Evolutionary conservation across 23 red algal species (phyloP).

Genomic region (Gracilaria domingensis): DNA sequence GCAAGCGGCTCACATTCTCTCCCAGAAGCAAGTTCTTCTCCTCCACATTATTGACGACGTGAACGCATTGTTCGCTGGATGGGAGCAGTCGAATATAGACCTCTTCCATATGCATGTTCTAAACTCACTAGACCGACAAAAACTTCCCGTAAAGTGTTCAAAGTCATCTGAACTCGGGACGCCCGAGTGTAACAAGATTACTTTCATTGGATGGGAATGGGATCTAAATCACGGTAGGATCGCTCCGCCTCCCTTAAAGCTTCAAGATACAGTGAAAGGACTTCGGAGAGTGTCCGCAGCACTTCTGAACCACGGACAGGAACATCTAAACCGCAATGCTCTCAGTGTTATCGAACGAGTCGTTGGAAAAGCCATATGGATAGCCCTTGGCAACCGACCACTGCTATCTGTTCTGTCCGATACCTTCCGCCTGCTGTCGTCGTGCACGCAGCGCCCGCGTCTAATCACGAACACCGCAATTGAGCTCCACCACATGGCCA

Average conservation of each 20-base stretch:
- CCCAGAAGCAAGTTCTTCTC: not conserved
- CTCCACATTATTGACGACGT: constrained; percentile 42
- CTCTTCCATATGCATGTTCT: not conserved
- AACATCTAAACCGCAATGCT: not conserved
- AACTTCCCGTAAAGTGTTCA: constrained; percentile 8
- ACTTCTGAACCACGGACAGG: not conserved
- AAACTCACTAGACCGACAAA: not conserved
- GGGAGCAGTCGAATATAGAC: not conserved
- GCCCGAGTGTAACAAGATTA: not conserved
- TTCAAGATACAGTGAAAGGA: not conserved
- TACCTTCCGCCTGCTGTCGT: not conserved
- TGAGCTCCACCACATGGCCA: not conserved
- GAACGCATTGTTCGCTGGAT: constrained; percentile 9
- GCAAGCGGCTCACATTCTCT: not conserved
- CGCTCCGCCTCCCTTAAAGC: not conserved
- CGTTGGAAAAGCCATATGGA: constrained; percentile 14
- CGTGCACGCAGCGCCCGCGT: not conserved
- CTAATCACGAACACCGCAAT: not conserved
- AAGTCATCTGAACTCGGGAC: not conserved
- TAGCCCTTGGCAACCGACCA: not conserved
- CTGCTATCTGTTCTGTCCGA: constrained; percentile 6
- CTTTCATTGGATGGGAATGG: constrained; percentile 38
- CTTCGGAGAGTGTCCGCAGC: not conserved
- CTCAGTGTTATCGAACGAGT: not conserved
- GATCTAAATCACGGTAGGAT: not conserved